A percentile compares a stretch with the other conserved stretches of the same genome.
phyloP scores from a whole-genome alignment of 176 grass and related monocot genomes.

The Phragmites australis region DNA sequence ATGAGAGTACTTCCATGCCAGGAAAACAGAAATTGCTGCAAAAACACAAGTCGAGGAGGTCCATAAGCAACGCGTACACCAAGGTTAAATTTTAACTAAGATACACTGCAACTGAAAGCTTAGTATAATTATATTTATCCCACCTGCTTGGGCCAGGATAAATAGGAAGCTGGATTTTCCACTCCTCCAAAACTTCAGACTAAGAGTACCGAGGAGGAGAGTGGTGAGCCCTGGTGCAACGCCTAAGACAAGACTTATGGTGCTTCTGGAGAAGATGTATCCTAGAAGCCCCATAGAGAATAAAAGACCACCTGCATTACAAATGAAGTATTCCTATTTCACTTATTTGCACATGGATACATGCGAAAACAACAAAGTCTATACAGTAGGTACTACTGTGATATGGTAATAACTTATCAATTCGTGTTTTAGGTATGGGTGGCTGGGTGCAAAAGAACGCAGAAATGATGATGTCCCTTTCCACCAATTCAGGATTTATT shows the following conservation, averaged over 20 bases:
- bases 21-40: conserved; percentile 57
- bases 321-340: conserved; percentile 16
- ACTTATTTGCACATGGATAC: conserved; percentile 3
- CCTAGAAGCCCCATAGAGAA: conserved; percentile 66
- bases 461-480: not conserved
- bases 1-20: conserved; percentile 63
- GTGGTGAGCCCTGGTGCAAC: conserved; percentile 51
- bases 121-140: not conserved
- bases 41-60: not conserved
- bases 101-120: not conserved
- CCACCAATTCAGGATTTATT: not conserved
- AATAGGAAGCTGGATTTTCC: conserved; percentile 59
- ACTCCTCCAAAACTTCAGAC: conserved; percentile 67
- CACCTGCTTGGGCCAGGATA: conserved; percentile 71
- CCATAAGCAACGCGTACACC: not conserved
- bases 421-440: not conserved
- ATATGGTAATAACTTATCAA: too few species aligned
- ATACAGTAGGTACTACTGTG: not conserved
- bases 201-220: conserved; percentile 50
- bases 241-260: conserved; percentile 56
- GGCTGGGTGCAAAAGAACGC: not conserved
- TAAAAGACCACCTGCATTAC: conserved; percentile 62
- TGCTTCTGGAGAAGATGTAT: conserved; percentile 65
- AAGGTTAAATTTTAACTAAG: not conserved
- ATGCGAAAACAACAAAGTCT: not conserved